Conservation (phyloP, 371 early-diverging fungal species). For the Rhizopus sp. region DNA sequence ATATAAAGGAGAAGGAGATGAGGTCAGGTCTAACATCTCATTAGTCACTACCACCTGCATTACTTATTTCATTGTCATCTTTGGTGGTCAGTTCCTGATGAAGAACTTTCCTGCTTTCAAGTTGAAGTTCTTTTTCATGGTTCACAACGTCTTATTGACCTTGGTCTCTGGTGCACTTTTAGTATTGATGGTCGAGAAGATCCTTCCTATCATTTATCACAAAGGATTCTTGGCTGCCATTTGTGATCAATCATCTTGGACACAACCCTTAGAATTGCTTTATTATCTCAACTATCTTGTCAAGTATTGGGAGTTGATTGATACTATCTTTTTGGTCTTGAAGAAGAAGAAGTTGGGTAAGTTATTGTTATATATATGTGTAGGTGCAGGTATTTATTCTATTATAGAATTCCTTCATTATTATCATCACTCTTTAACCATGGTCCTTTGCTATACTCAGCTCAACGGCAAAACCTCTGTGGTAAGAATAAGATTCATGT, state of each 20-base stretch:
- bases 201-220: constrained; percentile 62
- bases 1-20: neutral
- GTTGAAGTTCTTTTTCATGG: constrained; percentile 64
- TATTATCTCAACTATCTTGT: constrained; percentile 87
- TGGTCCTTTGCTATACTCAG: constrained; percentile 86
- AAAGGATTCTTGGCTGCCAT: constrained; percentile 73
- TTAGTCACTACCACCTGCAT: constrained; percentile 53
- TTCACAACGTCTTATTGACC: constrained; percentile 79
- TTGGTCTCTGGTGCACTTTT: constrained; percentile 65
- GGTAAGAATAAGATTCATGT: constrained; percentile 51
- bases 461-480: constrained; percentile 81
- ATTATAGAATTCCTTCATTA: constrained; percentile 81
- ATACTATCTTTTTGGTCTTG: constrained; percentile 39
- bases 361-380: constrained; percentile 7
- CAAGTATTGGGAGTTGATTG: constrained; percentile 82
- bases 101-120: constrained; percentile 63
- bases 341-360: constrained; percentile 42
- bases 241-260: constrained; percentile 70
- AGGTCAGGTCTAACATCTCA: neutral
- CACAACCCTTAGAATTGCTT: constrained; percentile 72
- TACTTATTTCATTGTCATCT: constrained; percentile 71
- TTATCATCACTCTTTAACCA: constrained; percentile 90
- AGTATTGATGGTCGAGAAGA: constrained; percentile 70
- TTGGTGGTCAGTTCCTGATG: constrained; percentile 75
- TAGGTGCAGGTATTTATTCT: neutral